These are phyloP conservation scores for Rhodotorula graminis DNA, from an alignment of 768 basidiomycete species.

Conservation along the genomic window DNA sequence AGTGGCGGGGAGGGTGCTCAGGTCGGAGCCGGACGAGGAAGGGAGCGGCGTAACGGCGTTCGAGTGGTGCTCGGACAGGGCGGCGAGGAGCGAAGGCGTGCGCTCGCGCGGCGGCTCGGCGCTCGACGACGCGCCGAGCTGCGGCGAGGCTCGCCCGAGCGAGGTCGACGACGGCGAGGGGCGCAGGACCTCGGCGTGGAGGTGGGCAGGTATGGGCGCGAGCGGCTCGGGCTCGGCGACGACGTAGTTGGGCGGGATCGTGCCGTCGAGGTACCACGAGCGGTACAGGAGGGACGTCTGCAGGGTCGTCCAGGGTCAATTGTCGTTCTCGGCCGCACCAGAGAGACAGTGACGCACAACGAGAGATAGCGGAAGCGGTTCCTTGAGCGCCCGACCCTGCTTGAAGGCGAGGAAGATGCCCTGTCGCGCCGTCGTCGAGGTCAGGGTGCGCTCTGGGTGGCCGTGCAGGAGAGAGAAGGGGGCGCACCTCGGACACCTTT, in stretches of 20 bases:
- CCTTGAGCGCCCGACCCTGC: constrained; percentile 20
- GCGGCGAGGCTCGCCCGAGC: background rate
- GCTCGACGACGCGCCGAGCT: background rate
- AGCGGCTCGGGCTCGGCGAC: constrained; percentile 13
- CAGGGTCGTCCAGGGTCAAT: background rate
- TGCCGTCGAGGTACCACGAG: constrained; percentile 32
- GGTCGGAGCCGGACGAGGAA: background rate
- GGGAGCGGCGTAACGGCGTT: constrained; percentile 27
- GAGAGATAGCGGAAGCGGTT: constrained; percentile 22
- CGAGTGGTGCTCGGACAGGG: background rate
- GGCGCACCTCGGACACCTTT: constrained; percentile 26
- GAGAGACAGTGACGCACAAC: background rate
- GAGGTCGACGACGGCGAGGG: background rate
- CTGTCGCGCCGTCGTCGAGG: background rate
- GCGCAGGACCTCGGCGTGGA: background rate
- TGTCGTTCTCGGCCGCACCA: background rate
- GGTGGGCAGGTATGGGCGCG: background rate
- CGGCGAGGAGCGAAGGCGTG: constrained; percentile 2
- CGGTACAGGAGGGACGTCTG: constrained; percentile 29
- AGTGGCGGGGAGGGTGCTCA: no score
- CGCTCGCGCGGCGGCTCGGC: no score
- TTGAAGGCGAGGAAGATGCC: constrained; percentile 36
- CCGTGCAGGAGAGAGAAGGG: no score
- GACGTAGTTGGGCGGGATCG: constrained; percentile 23
- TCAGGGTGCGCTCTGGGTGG: background rate